Evolutionary conservation across 169 alveolate species (phyloP), one percentile per base, ranked within the genome.

Genomic region (Cryptosporidium tyzzeri): DNA sequence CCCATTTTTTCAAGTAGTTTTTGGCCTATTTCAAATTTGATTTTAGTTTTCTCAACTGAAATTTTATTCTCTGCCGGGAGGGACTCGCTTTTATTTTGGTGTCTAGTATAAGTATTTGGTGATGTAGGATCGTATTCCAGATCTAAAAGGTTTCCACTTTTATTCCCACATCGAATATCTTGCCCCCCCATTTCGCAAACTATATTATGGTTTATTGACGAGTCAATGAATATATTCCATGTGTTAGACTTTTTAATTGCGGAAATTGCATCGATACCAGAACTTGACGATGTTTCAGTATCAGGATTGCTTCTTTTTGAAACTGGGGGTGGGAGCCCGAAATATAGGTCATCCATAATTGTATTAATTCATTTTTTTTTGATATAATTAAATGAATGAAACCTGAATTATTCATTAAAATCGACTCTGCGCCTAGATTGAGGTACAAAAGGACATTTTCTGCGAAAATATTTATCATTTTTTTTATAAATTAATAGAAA

Each of bases 1-100:
- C 89, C 89, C 89, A 80, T 80, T 39, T 48, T 59, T 59, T 80
- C 80, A 44, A 80, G 55, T 6, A 80, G 62, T 53, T 65, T 80
- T 29, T 39, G 39, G 10, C 89, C 89, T 26, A 80, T 58, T 61
- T 26, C 41, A 5, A 65, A 23, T n/a, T 23, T 48, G 9, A 21
- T 51, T 51, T 51, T 45, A 12, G 21, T 58, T 29, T 62, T 41
- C 35, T 26, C 16, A 8, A 16, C 8, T 26, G 10, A 37, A 23
- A 55, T 2, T 3, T n/a, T 23, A 0, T 55, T n/a, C 2, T 55
- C 67, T 16, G 10, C 23, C 3, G 12, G 1, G 3, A 18, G 35
- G 0, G 33, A 14, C 59, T 55, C 37, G 39, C 10, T 16, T 55
- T 33, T n/a, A 23, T 4, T 21, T 18, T 12, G 33, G 18, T 23